Evolutionary conservation across 2,329 filamentous ascomycete genomes (phyloP), one percentile per base, ranked within the genome.

Genomic region (Teratosphaeria pseudoeucalypti): DNA sequence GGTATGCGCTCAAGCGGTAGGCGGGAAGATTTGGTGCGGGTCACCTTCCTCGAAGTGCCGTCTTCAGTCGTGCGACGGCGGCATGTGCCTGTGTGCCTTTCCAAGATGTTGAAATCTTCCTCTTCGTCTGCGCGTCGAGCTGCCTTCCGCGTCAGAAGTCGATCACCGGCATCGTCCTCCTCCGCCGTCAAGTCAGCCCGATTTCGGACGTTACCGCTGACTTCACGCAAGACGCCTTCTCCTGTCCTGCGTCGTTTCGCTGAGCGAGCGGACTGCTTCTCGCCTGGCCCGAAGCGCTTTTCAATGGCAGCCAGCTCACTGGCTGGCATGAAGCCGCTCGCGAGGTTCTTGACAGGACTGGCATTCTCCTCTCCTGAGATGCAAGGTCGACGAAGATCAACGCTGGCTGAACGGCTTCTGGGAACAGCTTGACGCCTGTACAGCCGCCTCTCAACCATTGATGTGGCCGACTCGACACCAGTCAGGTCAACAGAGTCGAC

Each of bases 1-100:
- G 75, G 74, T 4, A 68, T 68, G 7, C 69, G 70, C 60, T 78
- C 74, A 6, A 78, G 71, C 0, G 74, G 72, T 0, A 78, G 65
- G 10, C 61, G 67, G 1, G 71, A 72, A 0, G 75, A 75, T 54
- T 71, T 74, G 5, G 66, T 71, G 3, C 72, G 70, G 4, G 58
- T 63, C 4, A 63, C 54, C 43, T 66, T 67, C 19, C 55, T 55
- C 1, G 64, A 65, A 52, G 59, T 60, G n/a, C 57, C 58, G 19
- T 63, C 60, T 23, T n/a, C 53, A 7, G 63, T 64, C 19, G 59
- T 63, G 10, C 64, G 63, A 23, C 66, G 67, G 16, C 67, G 63
- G 37, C 64, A 61, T 26, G 63, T 61, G 3, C 14, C 23, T 29
- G 26, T 58, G 6, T 55, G 59, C 10, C 59, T 61, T 3, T 57